phyloP scores from a whole-genome alignment of 2,329 filamentous ascomycete species.

The Xylaria sp. region DNA sequence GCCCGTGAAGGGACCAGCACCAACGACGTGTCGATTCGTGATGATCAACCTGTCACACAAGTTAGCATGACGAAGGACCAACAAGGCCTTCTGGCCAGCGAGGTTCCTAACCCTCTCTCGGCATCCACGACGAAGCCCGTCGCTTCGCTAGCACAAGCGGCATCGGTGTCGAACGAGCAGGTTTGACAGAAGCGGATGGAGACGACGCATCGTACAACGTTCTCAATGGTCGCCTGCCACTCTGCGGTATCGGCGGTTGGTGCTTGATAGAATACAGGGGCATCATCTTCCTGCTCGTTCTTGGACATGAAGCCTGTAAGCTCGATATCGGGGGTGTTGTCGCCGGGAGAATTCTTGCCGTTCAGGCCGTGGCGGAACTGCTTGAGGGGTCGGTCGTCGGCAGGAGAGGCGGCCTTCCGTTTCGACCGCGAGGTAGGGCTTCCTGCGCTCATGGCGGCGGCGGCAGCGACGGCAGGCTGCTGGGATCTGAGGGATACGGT shows the following conservation, averaged over 20 bases:
- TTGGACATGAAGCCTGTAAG: constrained; percentile 47
- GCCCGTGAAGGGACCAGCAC: constrained; percentile 95
- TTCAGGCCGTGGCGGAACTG: constrained; percentile 56
- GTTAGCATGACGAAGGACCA: constrained; percentile 23
- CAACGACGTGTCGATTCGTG: constrained; percentile 93
- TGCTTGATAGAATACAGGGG: constrained; percentile 52
- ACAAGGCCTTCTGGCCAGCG: neutral
- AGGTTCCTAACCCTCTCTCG: constrained; percentile 65
- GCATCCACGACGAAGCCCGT: constrained; percentile 98
- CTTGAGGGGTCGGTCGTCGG: constrained; percentile 55
- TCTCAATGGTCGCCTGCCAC: constrained; percentile 96
- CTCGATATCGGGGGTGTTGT: constrained; percentile 59
- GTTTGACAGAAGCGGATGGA: constrained; percentile 99
- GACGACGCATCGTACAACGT: constrained; percentile 92
- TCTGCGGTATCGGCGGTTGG: constrained; percentile 72
- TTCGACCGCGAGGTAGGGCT: constrained; percentile 57
- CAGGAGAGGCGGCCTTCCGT: constrained; percentile 61
- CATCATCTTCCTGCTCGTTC: constrained; percentile 55
- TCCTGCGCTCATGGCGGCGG: constrained; percentile 56
- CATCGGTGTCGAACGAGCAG: constrained; percentile 96
- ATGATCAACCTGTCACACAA: constrained; percentile 63
- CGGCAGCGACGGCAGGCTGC: constrained; percentile 6
- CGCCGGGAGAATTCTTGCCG: constrained; percentile 60
- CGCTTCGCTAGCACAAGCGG: constrained; percentile 91
- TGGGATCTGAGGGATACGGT: constrained; percentile 11